Evolutionary conservation across 2,329 filamentous ascomycete species (phyloP).

Genomic region (Paecilomyces sp.): DNA sequence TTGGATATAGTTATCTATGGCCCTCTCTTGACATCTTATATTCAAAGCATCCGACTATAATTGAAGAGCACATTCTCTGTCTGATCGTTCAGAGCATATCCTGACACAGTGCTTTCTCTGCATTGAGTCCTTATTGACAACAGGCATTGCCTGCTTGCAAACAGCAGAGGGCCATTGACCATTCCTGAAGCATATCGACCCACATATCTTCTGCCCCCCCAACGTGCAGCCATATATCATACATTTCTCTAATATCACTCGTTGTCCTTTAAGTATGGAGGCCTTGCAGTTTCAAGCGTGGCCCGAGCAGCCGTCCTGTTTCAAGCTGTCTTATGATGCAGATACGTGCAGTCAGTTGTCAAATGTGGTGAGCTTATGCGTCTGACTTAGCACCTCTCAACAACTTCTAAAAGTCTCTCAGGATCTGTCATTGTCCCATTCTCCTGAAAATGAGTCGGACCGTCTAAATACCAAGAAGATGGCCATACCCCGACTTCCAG

Average conservation of each 20-base stretch:
- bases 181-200: neutral
- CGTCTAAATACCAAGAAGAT: constrained; percentile 20
- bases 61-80: neutral
- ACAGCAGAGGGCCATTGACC: neutral
- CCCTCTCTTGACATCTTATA: neutral
- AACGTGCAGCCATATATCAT: neutral
- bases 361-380: constrained; percentile 16
- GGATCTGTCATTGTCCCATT: constrained; percentile 16
- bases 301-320: constrained; percentile 23
- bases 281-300: constrained; percentile 20
- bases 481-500: constrained; percentile 30
- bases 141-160: neutral
- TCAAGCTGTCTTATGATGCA: constrained; percentile 23
- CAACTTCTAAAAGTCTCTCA: constrained; percentile 5
- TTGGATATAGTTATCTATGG: neutral
- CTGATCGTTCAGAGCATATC: neutral
- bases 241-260: neutral
- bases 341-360: constrained; percentile 22
- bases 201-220: neutral
- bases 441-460: constrained; percentile 17
- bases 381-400: neutral
- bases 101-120: neutral
- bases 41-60: neutral
- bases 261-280: constrained; percentile 16
- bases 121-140: neutral